These are phyloP conservation scores for Alectoria sarmentosa DNA, from an alignment of 495 filamentous ascomycete genomes.

Conservation along the genomic window DNA sequence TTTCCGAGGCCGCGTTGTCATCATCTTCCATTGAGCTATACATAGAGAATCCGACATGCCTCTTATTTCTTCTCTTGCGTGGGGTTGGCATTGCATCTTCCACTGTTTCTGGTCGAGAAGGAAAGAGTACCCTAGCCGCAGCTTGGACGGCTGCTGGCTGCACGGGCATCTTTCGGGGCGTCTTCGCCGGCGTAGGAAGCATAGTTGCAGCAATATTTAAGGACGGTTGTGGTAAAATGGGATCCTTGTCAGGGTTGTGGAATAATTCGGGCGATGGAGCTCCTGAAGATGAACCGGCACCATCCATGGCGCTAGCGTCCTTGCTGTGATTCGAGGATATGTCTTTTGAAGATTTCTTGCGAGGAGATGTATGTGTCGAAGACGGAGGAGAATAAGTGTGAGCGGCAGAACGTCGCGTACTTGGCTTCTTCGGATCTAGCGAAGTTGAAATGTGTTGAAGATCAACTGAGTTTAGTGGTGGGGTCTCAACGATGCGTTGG, in stretches of 20 bases:
- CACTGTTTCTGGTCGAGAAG: slow-evolving; percentile 35
- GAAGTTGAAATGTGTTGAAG: neutral
- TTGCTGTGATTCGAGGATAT: slow-evolving; percentile 6
- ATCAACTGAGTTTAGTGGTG: slow-evolving; percentile 30
- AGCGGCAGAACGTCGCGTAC: slow-evolving; percentile 9
- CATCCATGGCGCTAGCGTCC: slow-evolving; percentile 10
- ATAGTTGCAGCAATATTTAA: slow-evolving; percentile 37
- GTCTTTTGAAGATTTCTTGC: slow-evolving; percentile 36
- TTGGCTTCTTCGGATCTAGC: neutral
- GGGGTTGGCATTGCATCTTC: slow-evolving; percentile 55
- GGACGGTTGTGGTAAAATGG: slow-evolving; percentile 20
- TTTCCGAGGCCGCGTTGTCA: slow-evolving; percentile 35
- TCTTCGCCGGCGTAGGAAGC: slow-evolving; percentile 87
- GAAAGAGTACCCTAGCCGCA: slow-evolving; percentile 71
- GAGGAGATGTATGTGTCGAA: slow-evolving; percentile 42
- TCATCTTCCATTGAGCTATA: slow-evolving; percentile 59
- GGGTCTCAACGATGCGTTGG: slow-evolving; percentile 32
- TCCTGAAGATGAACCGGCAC: neutral
- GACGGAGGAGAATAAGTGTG: slow-evolving; percentile 41
- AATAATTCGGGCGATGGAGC: slow-evolving; percentile 1
- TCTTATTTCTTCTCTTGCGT: slow-evolving; percentile 48
- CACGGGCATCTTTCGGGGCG: slow-evolving; percentile 65
- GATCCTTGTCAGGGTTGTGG: slow-evolving; percentile 19
- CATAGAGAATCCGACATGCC: slow-evolving; percentile 58
- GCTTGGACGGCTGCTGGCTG: slow-evolving; percentile 49